Evolutionary conservation across 192 early-diverging fungal genomes (phyloP).

Genomic region (Podila epigama): DNA sequence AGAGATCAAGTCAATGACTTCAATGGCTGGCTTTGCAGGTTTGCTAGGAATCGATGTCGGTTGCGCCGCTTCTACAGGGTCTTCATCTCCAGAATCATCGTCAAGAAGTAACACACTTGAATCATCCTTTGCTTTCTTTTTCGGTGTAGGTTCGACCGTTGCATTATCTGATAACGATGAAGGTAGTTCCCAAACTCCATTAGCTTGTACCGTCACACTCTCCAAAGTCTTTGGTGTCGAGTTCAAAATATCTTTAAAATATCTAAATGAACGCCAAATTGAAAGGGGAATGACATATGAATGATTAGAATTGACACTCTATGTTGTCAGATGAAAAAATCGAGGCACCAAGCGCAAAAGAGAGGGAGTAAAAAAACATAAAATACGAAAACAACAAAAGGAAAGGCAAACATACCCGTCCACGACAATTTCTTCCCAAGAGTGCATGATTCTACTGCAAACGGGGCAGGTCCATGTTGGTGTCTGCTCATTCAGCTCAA

Average conservation of each 20-base stretch:
- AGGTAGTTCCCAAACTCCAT: slow-evolving; percentile 51
- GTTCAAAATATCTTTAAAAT: slow-evolving; percentile 52
- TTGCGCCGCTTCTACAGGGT: background rate
- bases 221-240: slow-evolving; percentile 48
- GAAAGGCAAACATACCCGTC: slow-evolving; percentile 69
- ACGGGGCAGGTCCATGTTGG: slow-evolving; percentile 81
- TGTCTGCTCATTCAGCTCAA: slow-evolving; percentile 73
- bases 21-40: slow-evolving; percentile 52
- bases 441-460: slow-evolving; percentile 59
- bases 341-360: too few relatives aligned
- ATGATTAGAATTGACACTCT: too few relatives aligned
- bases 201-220: slow-evolving; percentile 51
- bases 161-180: slow-evolving; percentile 7
- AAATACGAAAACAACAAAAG: slow-evolving; percentile 41
- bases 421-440: slow-evolving; percentile 68
- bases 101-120: slow-evolving; percentile 40
- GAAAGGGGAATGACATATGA: background rate
- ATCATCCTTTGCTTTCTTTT: slow-evolving; percentile 14
- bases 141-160: slow-evolving; percentile 6
- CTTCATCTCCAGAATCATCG: slow-evolving; percentile 41
- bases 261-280: too few relatives aligned
- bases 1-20: slow-evolving; percentile 73
- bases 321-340: too few relatives aligned
- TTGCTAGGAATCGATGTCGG: background rate
- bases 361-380: background rate